Conservation (phyloP, 208 protist genomes). For the Leishmania mexicana region DNA sequence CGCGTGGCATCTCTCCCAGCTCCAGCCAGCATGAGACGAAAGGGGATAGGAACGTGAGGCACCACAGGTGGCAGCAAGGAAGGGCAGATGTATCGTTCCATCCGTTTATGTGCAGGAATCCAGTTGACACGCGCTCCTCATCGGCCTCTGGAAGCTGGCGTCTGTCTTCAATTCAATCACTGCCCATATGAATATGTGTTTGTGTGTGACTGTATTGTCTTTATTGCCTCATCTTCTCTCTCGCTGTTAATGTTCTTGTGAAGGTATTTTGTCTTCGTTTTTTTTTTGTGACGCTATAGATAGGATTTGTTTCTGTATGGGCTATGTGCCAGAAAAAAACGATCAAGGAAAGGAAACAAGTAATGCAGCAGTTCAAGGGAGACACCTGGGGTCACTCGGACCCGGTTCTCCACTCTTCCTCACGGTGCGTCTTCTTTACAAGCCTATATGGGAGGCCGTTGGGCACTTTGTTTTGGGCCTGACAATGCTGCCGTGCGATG, state of each 20-base stretch:
- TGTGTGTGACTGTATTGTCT: slow-evolving; percentile 1
- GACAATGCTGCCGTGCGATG: not conserved
- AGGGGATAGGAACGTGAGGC: not conserved
- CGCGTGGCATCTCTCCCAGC: not conserved
- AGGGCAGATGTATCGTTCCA: not conserved
- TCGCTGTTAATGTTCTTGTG: not conserved
- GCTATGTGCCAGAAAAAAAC: not conserved
- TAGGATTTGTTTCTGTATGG: slow-evolving; percentile 15
- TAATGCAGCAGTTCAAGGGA: not conserved
- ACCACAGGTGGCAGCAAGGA: not conserved
- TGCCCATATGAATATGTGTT: not conserved
- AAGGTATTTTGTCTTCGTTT: slow-evolving; percentile 15
- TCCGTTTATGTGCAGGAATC: not conserved
- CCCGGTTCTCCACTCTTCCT: not conserved
- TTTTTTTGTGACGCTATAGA: slow-evolving; percentile 11
- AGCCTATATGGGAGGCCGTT: not conserved
- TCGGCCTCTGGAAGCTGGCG: not conserved
- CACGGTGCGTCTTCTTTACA: not conserved
- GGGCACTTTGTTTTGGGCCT: not conserved
- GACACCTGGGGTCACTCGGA: not conserved
- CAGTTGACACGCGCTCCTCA: not conserved
- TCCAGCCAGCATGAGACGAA: not conserved
- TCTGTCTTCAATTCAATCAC: not conserved
- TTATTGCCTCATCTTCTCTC: not conserved
- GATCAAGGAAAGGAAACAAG: not conserved